Base-by-base conservation (phyloP, 305 asterid species). In the Fraxinus velutina region DNA sequence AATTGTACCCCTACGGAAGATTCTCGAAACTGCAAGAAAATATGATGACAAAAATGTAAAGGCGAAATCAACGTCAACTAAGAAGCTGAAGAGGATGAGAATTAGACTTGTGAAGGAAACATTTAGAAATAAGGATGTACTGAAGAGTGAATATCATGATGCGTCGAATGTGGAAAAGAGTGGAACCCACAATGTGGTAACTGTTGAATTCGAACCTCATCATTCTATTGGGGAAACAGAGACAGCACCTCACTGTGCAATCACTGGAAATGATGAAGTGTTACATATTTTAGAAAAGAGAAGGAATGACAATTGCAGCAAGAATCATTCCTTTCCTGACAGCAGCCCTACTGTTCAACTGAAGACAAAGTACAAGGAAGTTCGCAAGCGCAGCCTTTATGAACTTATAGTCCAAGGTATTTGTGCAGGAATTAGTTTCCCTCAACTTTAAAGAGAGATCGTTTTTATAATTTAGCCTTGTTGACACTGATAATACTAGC, bases 381-480 rank as follows among this genome's bases (percentile, higher is more conserved):
- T 85, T 86, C 90, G 90, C 72, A 88, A 77, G 44, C 89, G 91
- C 84, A 89, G 91, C 86, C 82, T 90, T 60, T 80, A 84, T 81
- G 93, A 90, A 77, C 87, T 90, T 78, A 81, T 86, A 57, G 68
- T 47, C 34, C 81, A 85, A 87, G 95, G 93, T 90, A 86, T 84
- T 47, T 37, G 75, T 39, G 79, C 27, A 71, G 78, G 82, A 79
- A 82, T 79, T 79, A 22, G 73, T 33, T 70, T 81, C 82, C 73
- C 76, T 33, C 22, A 57, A 4, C 29, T n/a, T 50, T 33, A 74
- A 52, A 34, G 32, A 39, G 21, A 66, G 77, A 64, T 66, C 24
- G 12, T 2, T 81, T 39, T 75, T 22, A 55, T 12, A 22, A 24
- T 52, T 34, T 62, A 15, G 76, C 39, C 24, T 39, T 75, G n/a